phyloP scores from a whole-genome alignment of 352 stramenopile genomes.

The Blastocystis sp. region DNA sequence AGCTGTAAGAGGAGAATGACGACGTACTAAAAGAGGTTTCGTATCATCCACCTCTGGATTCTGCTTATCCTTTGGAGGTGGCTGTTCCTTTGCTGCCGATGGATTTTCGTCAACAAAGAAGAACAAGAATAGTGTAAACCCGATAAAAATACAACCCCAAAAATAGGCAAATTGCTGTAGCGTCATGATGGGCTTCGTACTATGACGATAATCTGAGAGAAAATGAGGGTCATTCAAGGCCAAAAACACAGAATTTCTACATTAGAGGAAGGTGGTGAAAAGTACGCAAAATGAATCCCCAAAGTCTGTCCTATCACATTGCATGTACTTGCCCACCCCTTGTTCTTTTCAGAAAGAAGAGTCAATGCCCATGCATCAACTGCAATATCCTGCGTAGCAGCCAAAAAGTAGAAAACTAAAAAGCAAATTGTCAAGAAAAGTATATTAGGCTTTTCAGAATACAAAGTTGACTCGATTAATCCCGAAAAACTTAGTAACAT shows the following conservation, averaged over 20 bases:
- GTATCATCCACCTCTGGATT: neutral
- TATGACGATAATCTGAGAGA: constrained; percentile 74
- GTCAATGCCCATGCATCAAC: constrained; percentile 81
- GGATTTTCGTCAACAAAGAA: constrained; percentile 68
- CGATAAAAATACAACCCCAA: constrained; percentile 78
- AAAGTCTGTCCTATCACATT: constrained; percentile 80
- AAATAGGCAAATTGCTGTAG: constrained; percentile 77
- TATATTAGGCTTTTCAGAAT: constrained; percentile 71
- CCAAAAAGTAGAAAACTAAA: constrained; percentile 82
- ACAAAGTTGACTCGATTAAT: constrained; percentile 43
- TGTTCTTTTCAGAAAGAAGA: constrained; percentile 79
- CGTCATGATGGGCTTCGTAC: constrained; percentile 67
- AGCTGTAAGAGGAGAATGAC: neutral
- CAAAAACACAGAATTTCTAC: constrained; percentile 73
- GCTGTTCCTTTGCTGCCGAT: constrained; percentile 14
- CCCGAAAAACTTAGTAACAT: constrained; percentile 71
- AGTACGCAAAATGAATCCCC: constrained; percentile 63
- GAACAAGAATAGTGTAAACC: constrained; percentile 76
- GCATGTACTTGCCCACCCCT: constrained; percentile 77
- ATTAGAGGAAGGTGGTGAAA: neutral
- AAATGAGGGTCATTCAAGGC: constrained; percentile 75
- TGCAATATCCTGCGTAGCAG: constrained; percentile 78
- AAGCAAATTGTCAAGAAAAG: constrained; percentile 78
- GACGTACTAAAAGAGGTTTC: neutral
- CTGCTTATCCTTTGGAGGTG: neutral